Conservation (phyloP, 1,284 basidiomycete species). For the Schizophyllum amplum region DNA sequence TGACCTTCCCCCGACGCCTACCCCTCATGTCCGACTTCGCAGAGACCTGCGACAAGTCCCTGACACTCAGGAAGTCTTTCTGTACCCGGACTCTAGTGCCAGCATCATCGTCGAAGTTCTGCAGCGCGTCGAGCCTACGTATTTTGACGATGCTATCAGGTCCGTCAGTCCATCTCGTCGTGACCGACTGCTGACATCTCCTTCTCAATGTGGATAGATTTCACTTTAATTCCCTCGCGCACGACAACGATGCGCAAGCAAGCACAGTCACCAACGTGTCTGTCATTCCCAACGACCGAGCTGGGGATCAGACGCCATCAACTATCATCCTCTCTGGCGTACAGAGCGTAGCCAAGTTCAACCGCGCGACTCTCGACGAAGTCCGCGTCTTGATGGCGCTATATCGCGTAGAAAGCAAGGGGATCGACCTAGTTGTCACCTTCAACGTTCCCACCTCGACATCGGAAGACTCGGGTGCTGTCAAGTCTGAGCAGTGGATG, state of each 20-base stretch:
- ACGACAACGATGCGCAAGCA: slow-evolving; percentile 78
- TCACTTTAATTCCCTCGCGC: slow-evolving; percentile 87
- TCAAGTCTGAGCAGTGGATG: slow-evolving; percentile 27
- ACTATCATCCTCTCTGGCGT: slow-evolving; percentile 58
- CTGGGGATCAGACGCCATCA: slow-evolving; percentile 42
- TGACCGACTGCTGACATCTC: slow-evolving; percentile 12
- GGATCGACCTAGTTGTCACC: slow-evolving; percentile 73
- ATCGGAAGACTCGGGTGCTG: slow-evolving; percentile 31
- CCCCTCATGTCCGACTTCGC: slow-evolving; percentile 12
- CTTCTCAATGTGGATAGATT: slow-evolving; percentile 53
- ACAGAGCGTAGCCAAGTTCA: slow-evolving; percentile 76
- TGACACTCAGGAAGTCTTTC: slow-evolving; percentile 94
- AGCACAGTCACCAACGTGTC: slow-evolving; percentile 38
- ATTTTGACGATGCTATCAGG: slow-evolving; percentile 62
- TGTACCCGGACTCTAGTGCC: slow-evolving; percentile 61
- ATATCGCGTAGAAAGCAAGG: slow-evolving; percentile 65
- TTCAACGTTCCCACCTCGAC: slow-evolving; percentile 65
- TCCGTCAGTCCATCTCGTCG: slow-evolving; percentile 23
- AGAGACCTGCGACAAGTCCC: slow-evolving; percentile 90
- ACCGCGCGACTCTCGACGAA: slow-evolving; percentile 47
- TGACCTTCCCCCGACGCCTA: slow-evolving; percentile 2
- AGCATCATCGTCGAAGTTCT: slow-evolving; percentile 88
- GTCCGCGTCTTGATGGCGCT: slow-evolving; percentile 75
- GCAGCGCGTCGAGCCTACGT: slow-evolving; percentile 55
- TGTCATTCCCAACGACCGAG: slow-evolving; percentile 31